These are phyloP conservation scores for Pyrenophora graminea DNA, from an alignment of 2,329 filamentous ascomycete genomes.

Conservation along the genomic window DNA sequence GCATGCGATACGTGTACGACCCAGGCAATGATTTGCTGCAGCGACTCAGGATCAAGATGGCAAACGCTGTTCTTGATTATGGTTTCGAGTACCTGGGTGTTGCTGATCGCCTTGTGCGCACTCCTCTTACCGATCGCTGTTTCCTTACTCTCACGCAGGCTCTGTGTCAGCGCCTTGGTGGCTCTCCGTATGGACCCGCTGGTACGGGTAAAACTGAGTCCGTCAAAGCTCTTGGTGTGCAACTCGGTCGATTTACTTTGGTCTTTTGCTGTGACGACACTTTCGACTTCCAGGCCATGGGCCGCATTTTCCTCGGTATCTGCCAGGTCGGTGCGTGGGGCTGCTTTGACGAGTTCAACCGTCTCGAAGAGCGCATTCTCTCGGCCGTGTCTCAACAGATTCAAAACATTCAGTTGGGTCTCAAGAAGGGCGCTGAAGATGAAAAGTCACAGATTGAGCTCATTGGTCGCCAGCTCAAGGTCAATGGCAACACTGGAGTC, in stretches of 20 bases:
- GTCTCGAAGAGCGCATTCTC: conserved; percentile 94
- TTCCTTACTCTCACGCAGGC: conserved; percentile 98
- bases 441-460: conserved; percentile 89
- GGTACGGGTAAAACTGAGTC: conserved; percentile 99
- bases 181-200: conserved; percentile 94
- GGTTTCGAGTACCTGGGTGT: conserved; percentile 98
- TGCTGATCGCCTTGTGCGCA: conserved; percentile 92
- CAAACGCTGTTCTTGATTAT: conserved; percentile 92
- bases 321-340: conserved; percentile 99
- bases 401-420: conserved; percentile 96
- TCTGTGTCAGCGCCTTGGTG: conserved; percentile 89
- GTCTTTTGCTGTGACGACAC: conserved; percentile 99
- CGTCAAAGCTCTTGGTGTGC: conserved; percentile 94
- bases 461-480: conserved; percentile 84
- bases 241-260: conserved; percentile 94
- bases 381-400: conserved; percentile 99
- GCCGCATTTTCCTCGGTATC: conserved; percentile 97
- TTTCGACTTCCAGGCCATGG: conserved; percentile 99
- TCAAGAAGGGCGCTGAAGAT: conserved; percentile 82
- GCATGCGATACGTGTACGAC: conserved; percentile 94
- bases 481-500: conserved; percentile 93
- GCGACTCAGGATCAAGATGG: conserved; percentile 91
- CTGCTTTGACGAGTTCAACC: conserved; percentile 99
- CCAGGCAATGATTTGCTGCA: conserved; percentile 79
- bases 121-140: conserved; percentile 94